Evolutionary conservation across 1,139 yeast species (phyloP), one percentile per base, ranked within the genome.

Genomic region (Candida pseudoviswanathii): DNA sequence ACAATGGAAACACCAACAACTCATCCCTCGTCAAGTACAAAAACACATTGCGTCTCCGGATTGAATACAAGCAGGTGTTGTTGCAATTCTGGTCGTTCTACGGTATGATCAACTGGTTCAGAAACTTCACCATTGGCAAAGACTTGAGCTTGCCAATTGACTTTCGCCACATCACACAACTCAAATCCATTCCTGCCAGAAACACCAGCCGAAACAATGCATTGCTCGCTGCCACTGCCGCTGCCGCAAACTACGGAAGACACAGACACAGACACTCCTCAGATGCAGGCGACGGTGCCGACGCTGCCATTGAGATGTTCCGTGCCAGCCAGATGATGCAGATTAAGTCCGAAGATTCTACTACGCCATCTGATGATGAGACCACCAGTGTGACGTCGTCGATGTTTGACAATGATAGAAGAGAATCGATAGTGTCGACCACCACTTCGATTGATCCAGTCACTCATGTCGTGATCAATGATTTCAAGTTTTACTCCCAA

Each of bases 11-110:
- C 54, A n/a, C 54, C 52, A 32, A 58, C 43, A 47, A 56, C 4
- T 56, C 65, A n/a, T 60, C 71, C n/a, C 55, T 71, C 40, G 67
- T 71, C 26, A 66, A 67, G 42, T 73, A 71, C 56, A 64, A 64
- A 46, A 75, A 75, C 54, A 63, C 66, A 4, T 62, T 77, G 37
- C 62, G 82, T 45, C 57, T 74, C 21, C 59, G 81, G 44, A 57
- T 74, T 21, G 81, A 77, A 57, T 61, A 69, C 47, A 66, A 70
- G 48, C 81, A 77, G 58, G 45, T 74, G 5, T 60, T 76, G 31
- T 55, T 77, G 3, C 79, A 74, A 50, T 71, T 71, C 51, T 74
- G 80, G 75, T 74, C 79, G 11, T 73, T 76, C 54, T 62, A 67
- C 45, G 70, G 70, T 3, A 67, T 74, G 71, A 60, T 69, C 9